These are phyloP conservation scores for Dovyalis caffra DNA, from an alignment of 345 rosid genomes.

Conservation along the genomic window DNA sequence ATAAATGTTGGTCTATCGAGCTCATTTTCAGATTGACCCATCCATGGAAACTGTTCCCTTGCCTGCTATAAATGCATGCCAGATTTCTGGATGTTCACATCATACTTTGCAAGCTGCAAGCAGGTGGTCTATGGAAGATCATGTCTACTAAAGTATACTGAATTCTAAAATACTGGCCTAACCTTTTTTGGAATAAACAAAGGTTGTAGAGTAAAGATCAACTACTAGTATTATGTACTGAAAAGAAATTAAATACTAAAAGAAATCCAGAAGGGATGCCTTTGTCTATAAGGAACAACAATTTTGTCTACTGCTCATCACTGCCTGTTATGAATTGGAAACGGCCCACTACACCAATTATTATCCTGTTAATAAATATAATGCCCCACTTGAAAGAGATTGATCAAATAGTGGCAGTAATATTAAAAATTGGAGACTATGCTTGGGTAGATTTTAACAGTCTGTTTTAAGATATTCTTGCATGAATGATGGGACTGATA, in stretches of 20 bases:
- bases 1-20: background rate
- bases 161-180: background rate
- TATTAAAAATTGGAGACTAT: background rate
- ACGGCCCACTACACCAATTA: conserved; percentile 20
- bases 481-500: conserved; percentile 12
- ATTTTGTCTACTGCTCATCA: conserved; percentile 22
- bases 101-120: background rate
- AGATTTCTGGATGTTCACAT: background rate
- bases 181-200: background rate
- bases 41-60: background rate
- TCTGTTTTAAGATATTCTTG: conserved; percentile 9
- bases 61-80: background rate
- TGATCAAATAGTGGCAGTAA: background rate
- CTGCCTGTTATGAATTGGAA: background rate
- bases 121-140: background rate
- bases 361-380: conserved; percentile 2
- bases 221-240: background rate
- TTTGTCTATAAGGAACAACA: conserved; percentile 44
- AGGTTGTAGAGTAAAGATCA: background rate
- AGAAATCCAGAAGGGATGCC: conserved; percentile 18
- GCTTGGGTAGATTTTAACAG: background rate
- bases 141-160: background rate
- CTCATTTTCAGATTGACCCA: background rate
- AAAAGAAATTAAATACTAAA: background rate
- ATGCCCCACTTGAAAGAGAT: conserved; percentile 18